Base-by-base conservation (phyloP, 768 basidiomycete species). In the Agaricus bisporus region DNA sequence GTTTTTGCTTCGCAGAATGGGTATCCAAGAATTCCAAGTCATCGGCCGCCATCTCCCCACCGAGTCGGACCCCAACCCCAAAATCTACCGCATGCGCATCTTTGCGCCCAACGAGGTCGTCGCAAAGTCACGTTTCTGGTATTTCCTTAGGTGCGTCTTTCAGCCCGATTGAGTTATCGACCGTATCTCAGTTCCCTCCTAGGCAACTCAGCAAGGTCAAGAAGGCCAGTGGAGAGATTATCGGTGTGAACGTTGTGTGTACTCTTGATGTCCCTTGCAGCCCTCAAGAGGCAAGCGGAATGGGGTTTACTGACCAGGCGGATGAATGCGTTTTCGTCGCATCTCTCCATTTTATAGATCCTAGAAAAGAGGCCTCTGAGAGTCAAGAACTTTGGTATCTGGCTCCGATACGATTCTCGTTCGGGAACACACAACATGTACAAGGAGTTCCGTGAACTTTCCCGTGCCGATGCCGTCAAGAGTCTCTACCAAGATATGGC, bases 381-480 rank as follows among this genome's bases (percentile, higher is more conserved):
- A 77, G 89, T 98, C 73, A 98, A 99, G 84, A 98, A 97, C 87
- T 98, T 99, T 69, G 97, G 97, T 61, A 91, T 99, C 76, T 98
- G 97, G 97, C 74, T 99, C 70, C 90, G 95, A 64, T 99, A 99
- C 75, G 97, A 99, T 76, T 98, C 95, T 51, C 93, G 95, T 64
- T 97, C 95, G 48, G 97, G 97, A 59, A 99, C 97, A 43, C 97
- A 98, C 86, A 99, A 99, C 85, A 95, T 98, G 94, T 97, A 97
- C 89, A 95, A 95, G 83, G 89, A 91, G 73, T 98, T 91, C 88
- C 91, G 94, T 67, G 95, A 98, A 64, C 86, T 99, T 63, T 80
- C 80, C 62, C 87, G 97, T 60, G 86, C 91, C 56, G 95, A 91
- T 69, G 95, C 97, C 54, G 97, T 98, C 69, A 94, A 90, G 81